These are phyloP conservation scores for Oldenlandia corymbosa DNA, from an alignment of 257 asterid species.

Conservation along the genomic window DNA sequence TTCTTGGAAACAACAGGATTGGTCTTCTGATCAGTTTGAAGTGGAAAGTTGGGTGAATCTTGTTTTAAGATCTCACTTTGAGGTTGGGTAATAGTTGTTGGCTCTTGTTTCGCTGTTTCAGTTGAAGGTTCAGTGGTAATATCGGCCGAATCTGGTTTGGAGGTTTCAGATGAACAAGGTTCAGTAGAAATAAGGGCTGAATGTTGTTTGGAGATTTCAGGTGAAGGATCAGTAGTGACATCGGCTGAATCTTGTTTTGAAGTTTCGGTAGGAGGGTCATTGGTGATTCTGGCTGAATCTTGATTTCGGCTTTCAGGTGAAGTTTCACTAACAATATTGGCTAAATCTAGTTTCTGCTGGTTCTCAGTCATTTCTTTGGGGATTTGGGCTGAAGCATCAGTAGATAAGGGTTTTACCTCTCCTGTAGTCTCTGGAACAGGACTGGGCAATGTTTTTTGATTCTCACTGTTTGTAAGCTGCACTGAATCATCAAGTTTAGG, in stretches of 20 bases:
- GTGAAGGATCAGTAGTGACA: not conserved
- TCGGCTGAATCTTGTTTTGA: not conserved
- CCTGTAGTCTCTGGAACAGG: conserved; percentile 7
- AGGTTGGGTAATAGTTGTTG: not conserved
- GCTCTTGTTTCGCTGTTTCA: conserved; percentile 12
- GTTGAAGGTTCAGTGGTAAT: not conserved
- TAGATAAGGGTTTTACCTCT: not conserved
- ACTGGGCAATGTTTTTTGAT: not conserved
- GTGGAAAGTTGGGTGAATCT: conserved; percentile 8
- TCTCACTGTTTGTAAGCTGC: not conserved
- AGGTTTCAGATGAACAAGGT: not conserved
- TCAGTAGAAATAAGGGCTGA: not conserved
- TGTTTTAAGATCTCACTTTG: not conserved
- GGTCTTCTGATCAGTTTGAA: not conserved
- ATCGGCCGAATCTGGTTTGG: not conserved
- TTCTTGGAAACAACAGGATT: not conserved
- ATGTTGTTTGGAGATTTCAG: not conserved
- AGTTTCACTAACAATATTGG: no score
- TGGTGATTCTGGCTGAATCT: no score
- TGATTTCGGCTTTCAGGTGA: no score
- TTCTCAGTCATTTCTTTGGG: not conserved
- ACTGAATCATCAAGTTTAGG: not conserved
- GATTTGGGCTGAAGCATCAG: not conserved
- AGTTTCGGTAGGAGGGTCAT: no score
- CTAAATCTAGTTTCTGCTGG: conserved; percentile 5